phyloP scores from a whole-genome alignment of 106 monocot species.

The Dioscorea zingiberensis region DNA sequence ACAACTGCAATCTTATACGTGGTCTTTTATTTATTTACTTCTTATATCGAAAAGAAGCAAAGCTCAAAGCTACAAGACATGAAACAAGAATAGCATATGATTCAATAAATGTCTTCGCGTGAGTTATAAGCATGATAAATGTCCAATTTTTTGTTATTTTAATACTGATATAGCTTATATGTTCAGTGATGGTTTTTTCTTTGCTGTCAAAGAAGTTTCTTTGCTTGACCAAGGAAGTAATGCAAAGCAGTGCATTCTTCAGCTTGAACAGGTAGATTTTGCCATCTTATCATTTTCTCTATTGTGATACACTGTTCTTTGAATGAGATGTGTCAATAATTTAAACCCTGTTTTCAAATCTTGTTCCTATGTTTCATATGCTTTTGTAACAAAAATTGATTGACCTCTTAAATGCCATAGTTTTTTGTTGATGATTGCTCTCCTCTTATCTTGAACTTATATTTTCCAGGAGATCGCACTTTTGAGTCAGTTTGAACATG shows the following conservation, averaged over 20 bases:
- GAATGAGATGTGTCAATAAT: background rate
- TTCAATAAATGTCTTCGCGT: background rate
- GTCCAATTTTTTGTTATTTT: background rate
- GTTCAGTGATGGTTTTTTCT: conserved; percentile 81
- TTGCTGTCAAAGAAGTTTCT: conserved; percentile 95
- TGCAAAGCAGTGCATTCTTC: conserved; percentile 70
- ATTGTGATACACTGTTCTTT: too few relatives aligned
- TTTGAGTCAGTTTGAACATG: conserved; percentile 86
- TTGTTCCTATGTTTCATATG: background rate
- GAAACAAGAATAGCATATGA: too few relatives aligned
- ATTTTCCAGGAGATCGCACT: conserved; percentile 77
- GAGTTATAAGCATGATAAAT: background rate
- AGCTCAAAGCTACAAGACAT: too few relatives aligned
- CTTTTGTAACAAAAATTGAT: background rate
- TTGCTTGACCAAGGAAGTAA: conserved; percentile 75
- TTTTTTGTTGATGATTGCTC: background rate
- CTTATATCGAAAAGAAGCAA: background rate
- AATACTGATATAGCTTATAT: conserved; percentile 11
- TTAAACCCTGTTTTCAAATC: background rate
- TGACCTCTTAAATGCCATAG: background rate
- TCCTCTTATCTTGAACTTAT: background rate
- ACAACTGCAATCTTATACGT: too few relatives aligned
- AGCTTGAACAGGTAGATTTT: conserved; percentile 63
- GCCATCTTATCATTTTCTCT: too few relatives aligned
- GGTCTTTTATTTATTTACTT: background rate